Evolutionary conservation across 1,139 yeast genomes (phyloP).

Genomic region (Arxiozyma slooffiae): DNA sequence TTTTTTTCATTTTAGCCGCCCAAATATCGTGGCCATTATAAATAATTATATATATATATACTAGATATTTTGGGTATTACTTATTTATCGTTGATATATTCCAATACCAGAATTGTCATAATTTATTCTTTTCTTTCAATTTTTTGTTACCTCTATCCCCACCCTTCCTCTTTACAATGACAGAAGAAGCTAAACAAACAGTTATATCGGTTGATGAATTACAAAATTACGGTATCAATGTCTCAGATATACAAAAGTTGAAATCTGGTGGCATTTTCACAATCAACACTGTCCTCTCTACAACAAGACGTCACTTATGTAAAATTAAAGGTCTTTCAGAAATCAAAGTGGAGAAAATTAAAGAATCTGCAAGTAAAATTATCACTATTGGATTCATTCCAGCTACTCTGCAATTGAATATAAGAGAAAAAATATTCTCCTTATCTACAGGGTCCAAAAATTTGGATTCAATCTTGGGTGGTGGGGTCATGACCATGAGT

Average conservation of each 20-base stretch:
- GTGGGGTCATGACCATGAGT: slow-evolving; percentile 53
- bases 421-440: slow-evolving; percentile 42
- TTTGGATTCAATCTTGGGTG: slow-evolving; percentile 46
- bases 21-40: too few species aligned
- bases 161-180: too few species aligned
- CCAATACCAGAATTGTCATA: too few species aligned
- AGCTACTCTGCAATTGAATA: slow-evolving; percentile 43
- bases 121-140: too few species aligned
- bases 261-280: slow-evolving; percentile 46
- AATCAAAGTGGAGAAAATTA: slow-evolving; percentile 51
- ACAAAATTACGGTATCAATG: slow-evolving; percentile 49
- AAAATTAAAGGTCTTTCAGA: slow-evolving; percentile 50
- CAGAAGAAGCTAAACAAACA: slow-evolving; percentile 6
- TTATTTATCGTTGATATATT: too few species aligned
- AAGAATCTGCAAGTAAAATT: slow-evolving; percentile 50
- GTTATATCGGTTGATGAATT: slow-evolving; percentile 43
- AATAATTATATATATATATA: too few species aligned
- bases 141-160: too few species aligned
- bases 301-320: slow-evolving; percentile 43
- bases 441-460: slow-evolving; percentile 48
- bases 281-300: slow-evolving; percentile 43
- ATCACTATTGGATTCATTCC: slow-evolving; percentile 44
- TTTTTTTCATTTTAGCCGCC: too few species aligned
- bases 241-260: slow-evolving; percentile 46
- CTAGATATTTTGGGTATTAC: too few species aligned